phyloP scores from a whole-genome alignment of 75 land plant genomes.

The Sequoia sempervirens region DNA sequence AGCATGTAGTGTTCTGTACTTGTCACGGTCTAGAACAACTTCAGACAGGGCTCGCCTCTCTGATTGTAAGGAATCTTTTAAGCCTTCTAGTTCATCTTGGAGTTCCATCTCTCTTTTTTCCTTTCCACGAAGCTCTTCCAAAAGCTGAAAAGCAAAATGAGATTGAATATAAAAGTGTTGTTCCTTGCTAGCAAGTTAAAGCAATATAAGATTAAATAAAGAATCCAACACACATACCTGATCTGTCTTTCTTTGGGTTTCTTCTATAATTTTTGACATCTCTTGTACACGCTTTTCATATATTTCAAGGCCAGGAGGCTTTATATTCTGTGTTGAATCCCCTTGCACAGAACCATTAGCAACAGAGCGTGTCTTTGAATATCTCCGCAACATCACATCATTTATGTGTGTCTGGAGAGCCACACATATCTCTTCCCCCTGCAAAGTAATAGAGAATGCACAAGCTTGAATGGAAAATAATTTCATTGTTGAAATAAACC shows the following conservation, averaged over 20 bases:
- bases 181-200: neutral
- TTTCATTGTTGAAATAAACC: neutral
- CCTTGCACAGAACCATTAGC: constrained; percentile 56
- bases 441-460: neutral
- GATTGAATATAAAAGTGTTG: neutral
- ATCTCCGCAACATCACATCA: constrained; percentile 97
- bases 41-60: constrained; percentile 60
- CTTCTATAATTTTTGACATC: constrained; percentile 71
- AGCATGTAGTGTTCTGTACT: constrained; percentile 34
- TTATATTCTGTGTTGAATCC: constrained; percentile 44
- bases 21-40: constrained; percentile 51
- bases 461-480: neutral
- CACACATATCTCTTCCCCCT: constrained; percentile 99
- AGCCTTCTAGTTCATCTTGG: constrained; percentile 71
- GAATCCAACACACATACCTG: constrained; percentile 28
- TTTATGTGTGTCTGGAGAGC: constrained; percentile 99
- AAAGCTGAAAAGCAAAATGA: constrained; percentile 42
- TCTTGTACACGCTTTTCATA: constrained; percentile 84
- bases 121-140: constrained; percentile 67
- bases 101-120: constrained; percentile 58
- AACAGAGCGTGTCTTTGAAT: constrained; percentile 81
- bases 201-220: neutral
- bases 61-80: constrained; percentile 52
- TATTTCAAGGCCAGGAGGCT: constrained; percentile 55
- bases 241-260: constrained; percentile 77